These are phyloP conservation scores for Bryoerythrophyllum caledonicum DNA, from an alignment of 225 moss, liverwort and hornwort genomes.

Conservation along the genomic window DNA sequence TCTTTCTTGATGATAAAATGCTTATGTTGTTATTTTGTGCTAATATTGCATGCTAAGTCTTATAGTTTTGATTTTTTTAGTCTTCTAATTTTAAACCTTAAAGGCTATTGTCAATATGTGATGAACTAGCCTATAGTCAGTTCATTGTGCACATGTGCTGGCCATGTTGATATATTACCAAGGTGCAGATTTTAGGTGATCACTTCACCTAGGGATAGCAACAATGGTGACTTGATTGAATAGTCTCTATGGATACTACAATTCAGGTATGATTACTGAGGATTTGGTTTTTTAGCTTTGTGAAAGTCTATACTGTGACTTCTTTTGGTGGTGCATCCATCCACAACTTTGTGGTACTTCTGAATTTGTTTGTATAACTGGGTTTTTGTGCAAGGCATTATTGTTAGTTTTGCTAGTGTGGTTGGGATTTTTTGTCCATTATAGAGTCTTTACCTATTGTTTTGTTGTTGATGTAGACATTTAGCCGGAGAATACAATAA, in stretches of 20 bases:
- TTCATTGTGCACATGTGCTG: too few species aligned
- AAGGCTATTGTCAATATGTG: too few species aligned
- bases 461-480: not conserved
- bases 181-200: too few species aligned
- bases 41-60: too few species aligned
- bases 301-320: not conserved
- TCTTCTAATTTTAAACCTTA: too few species aligned
- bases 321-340: not conserved
- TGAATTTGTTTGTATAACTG: not conserved
- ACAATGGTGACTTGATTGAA: not conserved
- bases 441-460: not conserved
- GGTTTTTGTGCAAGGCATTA: not conserved
- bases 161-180: too few species aligned
- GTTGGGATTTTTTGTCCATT: not conserved
- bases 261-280: not conserved
- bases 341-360: not conserved
- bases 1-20: too few species aligned
- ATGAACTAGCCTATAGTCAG: too few species aligned
- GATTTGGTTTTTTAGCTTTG: not conserved
- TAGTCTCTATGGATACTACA: not conserved
- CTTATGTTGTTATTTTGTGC: too few species aligned
- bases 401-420: not conserved
- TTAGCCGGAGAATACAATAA: not conserved
- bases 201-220: not conserved
- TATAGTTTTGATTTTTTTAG: too few species aligned